Conservation (phyloP, 257 asterid genomes). For the Ballota nigra region DNA sequence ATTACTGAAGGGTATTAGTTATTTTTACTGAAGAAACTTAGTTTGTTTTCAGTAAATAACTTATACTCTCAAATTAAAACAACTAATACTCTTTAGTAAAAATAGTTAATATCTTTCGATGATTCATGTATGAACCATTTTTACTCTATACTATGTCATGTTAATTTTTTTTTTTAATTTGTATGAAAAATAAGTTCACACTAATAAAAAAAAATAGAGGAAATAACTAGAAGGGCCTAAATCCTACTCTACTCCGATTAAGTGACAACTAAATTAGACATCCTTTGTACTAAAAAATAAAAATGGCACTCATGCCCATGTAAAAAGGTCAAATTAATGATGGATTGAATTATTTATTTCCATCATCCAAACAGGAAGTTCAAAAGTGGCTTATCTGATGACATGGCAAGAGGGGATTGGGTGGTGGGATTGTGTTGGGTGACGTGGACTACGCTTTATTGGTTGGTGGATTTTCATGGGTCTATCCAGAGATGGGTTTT, state of each 20-base stretch:
- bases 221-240: background rate
- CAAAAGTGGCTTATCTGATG: conserved; percentile 50
- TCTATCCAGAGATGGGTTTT: conserved; percentile 43
- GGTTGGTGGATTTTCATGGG: conserved; percentile 56
- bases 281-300: background rate
- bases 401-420: conserved; percentile 39
- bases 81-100: too few species aligned
- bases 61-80: too few species aligned
- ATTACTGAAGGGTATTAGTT: too few species aligned
- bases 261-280: background rate
- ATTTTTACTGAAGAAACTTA: too few species aligned
- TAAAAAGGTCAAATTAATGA: conserved; percentile 15
- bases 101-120: too few species aligned
- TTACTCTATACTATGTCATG: too few species aligned
- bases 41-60: too few species aligned
- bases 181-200: background rate
- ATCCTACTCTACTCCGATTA: background rate
- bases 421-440: conserved; percentile 22
- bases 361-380: conserved; percentile 25
- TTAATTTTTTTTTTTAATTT: too few species aligned
- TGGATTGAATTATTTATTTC: conserved; percentile 21
- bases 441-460: conserved; percentile 53
- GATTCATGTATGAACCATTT: too few species aligned
- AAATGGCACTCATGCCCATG: background rate
- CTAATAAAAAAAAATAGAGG: too few species aligned